Conservation (phyloP, 2,329 filamentous ascomycete genomes). For the Colletotrichum scovillei region DNA sequence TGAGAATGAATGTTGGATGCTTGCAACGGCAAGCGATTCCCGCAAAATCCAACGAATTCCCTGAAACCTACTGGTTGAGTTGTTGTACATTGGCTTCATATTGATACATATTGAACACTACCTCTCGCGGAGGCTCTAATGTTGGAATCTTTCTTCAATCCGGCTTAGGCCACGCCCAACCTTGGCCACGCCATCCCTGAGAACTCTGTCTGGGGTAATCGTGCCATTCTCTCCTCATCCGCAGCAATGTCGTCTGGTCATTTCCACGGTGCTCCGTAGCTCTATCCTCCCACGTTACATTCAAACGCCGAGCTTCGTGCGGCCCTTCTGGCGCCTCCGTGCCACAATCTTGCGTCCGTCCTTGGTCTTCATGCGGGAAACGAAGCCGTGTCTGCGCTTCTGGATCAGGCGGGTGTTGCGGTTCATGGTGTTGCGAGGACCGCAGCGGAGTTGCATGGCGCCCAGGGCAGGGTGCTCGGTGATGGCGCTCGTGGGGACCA, state of each 20-base stretch:
- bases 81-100: conserved; percentile 33
- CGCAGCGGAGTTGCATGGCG: conserved; percentile 65
- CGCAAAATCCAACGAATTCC: neutral
- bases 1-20: neutral
- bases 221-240: too few species aligned
- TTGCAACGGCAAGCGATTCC: neutral
- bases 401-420: conserved; percentile 65
- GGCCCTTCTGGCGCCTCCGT: conserved; percentile 64
- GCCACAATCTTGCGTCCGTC: conserved; percentile 64
- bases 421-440: conserved; percentile 69
- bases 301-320: conserved; percentile 51
- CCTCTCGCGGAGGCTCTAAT: neutral
- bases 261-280: neutral
- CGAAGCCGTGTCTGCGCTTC: conserved; percentile 69
- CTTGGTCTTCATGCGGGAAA: conserved; percentile 61
- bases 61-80: neutral
- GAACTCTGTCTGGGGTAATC: neutral
- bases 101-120: conserved; percentile 29
- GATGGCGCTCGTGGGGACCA: conserved; percentile 59
- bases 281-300: neutral
- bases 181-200: neutral
- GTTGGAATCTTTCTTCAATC: neutral
- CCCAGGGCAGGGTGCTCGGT: conserved; percentile 65
- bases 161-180: neutral
- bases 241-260: neutral